phyloP scores from a whole-genome alignment of 148 eudicot species.

The Nepenthes mirabilis region DNA sequence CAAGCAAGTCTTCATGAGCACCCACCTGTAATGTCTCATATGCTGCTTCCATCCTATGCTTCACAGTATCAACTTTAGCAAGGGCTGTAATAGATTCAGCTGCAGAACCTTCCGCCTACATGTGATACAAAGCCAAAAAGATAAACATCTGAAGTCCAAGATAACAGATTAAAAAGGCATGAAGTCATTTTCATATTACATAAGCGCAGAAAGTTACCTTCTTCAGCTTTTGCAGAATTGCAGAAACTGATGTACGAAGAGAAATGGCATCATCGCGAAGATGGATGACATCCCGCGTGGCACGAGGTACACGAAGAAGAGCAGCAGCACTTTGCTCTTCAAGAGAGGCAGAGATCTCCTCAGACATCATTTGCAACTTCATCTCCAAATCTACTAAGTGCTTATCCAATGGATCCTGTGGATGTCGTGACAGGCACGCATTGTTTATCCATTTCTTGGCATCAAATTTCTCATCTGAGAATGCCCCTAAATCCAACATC shows the following conservation, averaged over 20 bases:
- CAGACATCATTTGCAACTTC: constrained; percentile 86
- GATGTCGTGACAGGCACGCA: constrained; percentile 48
- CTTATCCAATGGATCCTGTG: constrained; percentile 65
- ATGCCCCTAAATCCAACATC: constrained; percentile 76
- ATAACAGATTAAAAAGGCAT: background rate
- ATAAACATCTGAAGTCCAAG: background rate
- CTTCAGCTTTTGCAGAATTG: constrained; percentile 54
- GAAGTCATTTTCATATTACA: background rate
- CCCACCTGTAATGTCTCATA: constrained; percentile 86
- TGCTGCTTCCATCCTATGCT: constrained; percentile 94
- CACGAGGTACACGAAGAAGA: constrained; percentile 90
- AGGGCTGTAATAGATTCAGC: constrained; percentile 88
- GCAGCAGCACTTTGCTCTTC: constrained; percentile 91
- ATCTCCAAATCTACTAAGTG: constrained; percentile 77
- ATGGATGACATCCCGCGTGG: constrained; percentile 79
- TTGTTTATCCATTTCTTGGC: constrained; percentile 93
- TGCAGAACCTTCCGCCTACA: constrained; percentile 92
- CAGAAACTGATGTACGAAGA: constrained; percentile 61
- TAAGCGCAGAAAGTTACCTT: constrained; percentile 24
- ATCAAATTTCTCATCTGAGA: constrained; percentile 87
- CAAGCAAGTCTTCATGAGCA: background rate
- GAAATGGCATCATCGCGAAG: constrained; percentile 81
- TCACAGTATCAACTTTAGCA: constrained; percentile 89
- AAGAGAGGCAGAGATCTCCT: constrained; percentile 82
- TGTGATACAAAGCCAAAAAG: constrained; percentile 2